phyloP scores from a whole-genome alignment of 805 yeast genomes.

The Wickerhamomyces mucosus region DNA sequence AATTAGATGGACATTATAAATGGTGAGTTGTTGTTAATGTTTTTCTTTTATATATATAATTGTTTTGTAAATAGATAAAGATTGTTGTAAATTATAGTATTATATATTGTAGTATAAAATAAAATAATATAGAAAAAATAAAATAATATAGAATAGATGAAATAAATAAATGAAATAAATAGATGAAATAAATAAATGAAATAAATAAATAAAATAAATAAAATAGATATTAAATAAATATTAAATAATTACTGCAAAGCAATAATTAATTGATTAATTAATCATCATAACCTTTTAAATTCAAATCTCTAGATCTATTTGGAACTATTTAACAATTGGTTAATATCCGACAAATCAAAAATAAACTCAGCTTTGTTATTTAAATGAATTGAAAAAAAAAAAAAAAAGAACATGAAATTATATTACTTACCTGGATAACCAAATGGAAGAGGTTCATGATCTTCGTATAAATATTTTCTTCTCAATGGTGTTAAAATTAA shows the following conservation, averaged over 20 bases:
- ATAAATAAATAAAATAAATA: conserved; percentile 8
- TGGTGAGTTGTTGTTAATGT: conserved; percentile 30
- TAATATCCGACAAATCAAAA: conserved; percentile 2
- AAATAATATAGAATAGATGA: conserved; percentile 1
- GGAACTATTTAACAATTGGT: conserved; percentile 33
- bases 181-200: conserved; percentile 1
- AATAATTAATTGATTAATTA: conserved; percentile 7
- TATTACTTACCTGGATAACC: conserved; percentile 26
- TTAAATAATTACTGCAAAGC: conserved; percentile 2
- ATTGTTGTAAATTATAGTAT: background rate
- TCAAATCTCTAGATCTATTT: conserved; percentile 37
- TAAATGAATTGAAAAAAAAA: background rate
- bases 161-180: conserved; percentile 1
- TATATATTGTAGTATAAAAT: no score
- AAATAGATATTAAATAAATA: conserved; percentile 5
- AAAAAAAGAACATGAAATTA: no score
- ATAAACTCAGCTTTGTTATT: background rate
- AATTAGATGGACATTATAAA: conserved; percentile 41
- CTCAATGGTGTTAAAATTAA: conserved; percentile 55
- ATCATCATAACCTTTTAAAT: conserved; percentile 49
- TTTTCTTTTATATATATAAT: conserved; percentile 2
- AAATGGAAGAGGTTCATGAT: conserved; percentile 56
- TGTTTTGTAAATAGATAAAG: conserved; percentile 6
- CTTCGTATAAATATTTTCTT: conserved; percentile 55
- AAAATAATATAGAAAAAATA: background rate